phyloP scores from a whole-genome alignment of 139 green algal species.

The Micractinium conductrix region DNA sequence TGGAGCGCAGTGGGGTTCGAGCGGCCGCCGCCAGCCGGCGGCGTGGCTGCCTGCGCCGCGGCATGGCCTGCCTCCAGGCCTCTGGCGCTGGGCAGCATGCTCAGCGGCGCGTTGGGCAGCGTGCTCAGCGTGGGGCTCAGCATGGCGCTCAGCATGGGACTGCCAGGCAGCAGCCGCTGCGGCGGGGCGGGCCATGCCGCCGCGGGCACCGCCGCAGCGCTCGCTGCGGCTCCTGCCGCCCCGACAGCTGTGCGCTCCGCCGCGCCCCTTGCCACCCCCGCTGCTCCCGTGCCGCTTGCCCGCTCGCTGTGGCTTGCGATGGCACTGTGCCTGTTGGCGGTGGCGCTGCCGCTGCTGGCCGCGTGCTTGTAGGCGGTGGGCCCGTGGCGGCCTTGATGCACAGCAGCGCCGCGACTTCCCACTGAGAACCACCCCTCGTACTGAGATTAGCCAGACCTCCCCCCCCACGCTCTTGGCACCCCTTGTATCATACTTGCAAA shows the following conservation, averaged over 20 bases:
- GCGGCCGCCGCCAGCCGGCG: background rate
- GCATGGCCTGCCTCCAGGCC: background rate
- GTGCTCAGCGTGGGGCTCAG: background rate
- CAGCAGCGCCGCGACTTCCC: no score
- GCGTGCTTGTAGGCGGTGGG: no score
- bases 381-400: no score
- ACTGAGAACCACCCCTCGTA: no score
- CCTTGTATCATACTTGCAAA: no score
- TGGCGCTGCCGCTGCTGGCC: constrained; percentile 7
- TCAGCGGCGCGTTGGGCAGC: background rate
- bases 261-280: background rate
- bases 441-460: no score
- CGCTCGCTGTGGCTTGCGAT: background rate
- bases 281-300: no score
- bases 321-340: background rate
- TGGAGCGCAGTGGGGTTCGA: background rate
- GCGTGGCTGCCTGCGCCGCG: background rate
- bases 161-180: background rate
- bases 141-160: background rate
- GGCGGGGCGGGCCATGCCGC: background rate
- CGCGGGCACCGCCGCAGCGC: background rate
- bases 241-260: no score
- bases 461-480: no score
- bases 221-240: background rate
- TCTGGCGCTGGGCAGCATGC: background rate